Evolutionary conservation across 2,329 filamentous ascomycete species (phyloP).

Genomic region (Phyllosticta paracitricarpa): DNA sequence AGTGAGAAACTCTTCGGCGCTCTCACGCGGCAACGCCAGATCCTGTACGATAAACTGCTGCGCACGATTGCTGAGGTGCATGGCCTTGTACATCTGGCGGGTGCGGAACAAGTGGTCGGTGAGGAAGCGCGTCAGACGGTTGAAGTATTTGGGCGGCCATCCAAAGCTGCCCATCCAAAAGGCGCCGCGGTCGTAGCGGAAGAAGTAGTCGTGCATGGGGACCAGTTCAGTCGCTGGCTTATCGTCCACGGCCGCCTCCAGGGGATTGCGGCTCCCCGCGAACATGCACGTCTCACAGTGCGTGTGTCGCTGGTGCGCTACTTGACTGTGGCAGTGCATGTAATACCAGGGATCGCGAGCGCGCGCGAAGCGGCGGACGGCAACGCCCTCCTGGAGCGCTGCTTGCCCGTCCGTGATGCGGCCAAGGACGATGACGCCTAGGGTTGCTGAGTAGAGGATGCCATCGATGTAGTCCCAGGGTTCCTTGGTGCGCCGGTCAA

Average conservation of each 20-base stretch:
- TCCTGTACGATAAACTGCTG: slow-evolving; percentile 57
- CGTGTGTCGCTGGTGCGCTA: slow-evolving; percentile 26
- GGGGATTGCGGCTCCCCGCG: neutral
- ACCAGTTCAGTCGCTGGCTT: slow-evolving; percentile 43
- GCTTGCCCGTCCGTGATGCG: slow-evolving; percentile 26
- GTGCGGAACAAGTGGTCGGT: slow-evolving; percentile 55
- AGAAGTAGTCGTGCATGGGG: slow-evolving; percentile 56
- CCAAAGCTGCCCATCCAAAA: slow-evolving; percentile 58
- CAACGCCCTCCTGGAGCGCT: neutral
- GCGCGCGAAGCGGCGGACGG: slow-evolving; percentile 29
- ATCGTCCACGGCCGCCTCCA: slow-evolving; percentile 9
- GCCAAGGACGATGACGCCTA: slow-evolving; percentile 36
- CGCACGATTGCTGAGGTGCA: slow-evolving; percentile 51
- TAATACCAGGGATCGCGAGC: slow-evolving; percentile 44
- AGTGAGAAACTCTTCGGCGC: slow-evolving; percentile 34
- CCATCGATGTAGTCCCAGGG: slow-evolving; percentile 40
- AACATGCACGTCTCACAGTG: slow-evolving; percentile 20
- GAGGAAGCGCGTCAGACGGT: slow-evolving; percentile 50
- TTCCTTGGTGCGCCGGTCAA: slow-evolving; percentile 26
- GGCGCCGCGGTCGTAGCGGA: slow-evolving; percentile 59
- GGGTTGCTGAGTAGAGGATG: slow-evolving; percentile 36
- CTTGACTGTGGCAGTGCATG: slow-evolving; percentile 31
- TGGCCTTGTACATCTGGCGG: slow-evolving; percentile 53
- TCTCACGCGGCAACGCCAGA: slow-evolving; percentile 39
- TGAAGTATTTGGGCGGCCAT: slow-evolving; percentile 58